Evolutionary conservation across 768 basidiomycete species (phyloP), one percentile per base, ranked within the genome.

Genomic region (Lentinula aciculospora): DNA sequence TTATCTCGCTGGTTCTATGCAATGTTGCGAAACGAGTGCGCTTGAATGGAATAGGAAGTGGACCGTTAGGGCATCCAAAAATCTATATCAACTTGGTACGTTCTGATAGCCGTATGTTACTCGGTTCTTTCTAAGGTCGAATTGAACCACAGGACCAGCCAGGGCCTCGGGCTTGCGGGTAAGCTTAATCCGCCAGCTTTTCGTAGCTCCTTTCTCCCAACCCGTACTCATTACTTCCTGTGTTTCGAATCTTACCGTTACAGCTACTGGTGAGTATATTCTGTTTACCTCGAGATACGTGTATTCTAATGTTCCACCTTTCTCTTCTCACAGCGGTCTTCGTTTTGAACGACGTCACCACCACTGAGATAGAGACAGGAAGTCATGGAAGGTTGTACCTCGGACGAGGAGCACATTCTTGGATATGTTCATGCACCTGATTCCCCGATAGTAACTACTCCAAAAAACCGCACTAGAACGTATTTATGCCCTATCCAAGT

Each of bases 21-120:
- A 9, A 13, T n/a, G n/a, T n/a, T n/a, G n/a, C n/a, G n/a, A 42
- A 42, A 42, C 37, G 50, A 54, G 45, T 45, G 21, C 21, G 53
- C 53, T 53, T 42, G 6, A 34, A 2, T 25, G 47, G 12, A 51
- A 0, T 68, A 98, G 96, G 96, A 72, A 88, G 86, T 68, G 97
- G 96, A 10, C 83, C 97, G 42, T 81, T 99, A 28, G 97, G 97
- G 23, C 97, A 99, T 69, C 97, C 97, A 4, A 95, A 94, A 77
- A 85, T 98, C 60, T 98, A 83, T 67, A 94, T 99, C 71, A 98
- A 98, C 76, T 71, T 99, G 69, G 94, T 94, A 64, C 60, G 89
- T 75, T 39, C 17, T 44, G 32, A 9, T 21, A 27, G 27, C 12
- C 39, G 8, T 21, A 4, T 42, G 54, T 53, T 32, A 10, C 27